Base-by-base conservation (phyloP, 495 filamentous ascomycete species). In the Amorphotheca resinae region DNA sequence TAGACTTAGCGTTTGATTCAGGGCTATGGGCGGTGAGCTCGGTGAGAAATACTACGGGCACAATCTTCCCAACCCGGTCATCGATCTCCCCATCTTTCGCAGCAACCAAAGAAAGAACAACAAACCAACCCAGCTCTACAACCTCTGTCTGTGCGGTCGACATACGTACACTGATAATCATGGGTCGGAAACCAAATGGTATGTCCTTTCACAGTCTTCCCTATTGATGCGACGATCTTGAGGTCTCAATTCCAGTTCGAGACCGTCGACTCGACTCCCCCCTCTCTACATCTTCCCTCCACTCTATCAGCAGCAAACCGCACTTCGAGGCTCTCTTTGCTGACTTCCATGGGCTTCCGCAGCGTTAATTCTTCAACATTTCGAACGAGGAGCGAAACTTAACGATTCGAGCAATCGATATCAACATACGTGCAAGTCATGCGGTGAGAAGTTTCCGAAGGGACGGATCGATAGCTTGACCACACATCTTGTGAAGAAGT, bases 391-490 rank as follows among this genome's bases (percentile, higher is more conserved):
- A 7, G 69, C 72, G 11, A 91, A 89, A 61, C 67, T 89, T 52
- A 77, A 80, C 52, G 84, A 91, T 56, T 76, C 80, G 44, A 84
- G 79, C 65, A 93, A 93, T 59, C 75, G 86, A 33, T 93, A 93
- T 53, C 77, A 82, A 51, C 82, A 89, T 58, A 86, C 80, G 2
- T 93, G 85, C 72, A 86, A 84, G 64, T 68, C 75, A 31, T 93
- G 86, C 53, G 82, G 84, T 36, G 82, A 89, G 53, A 74, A 77
- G 50, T 89, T 89, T 46, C 82, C 83, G 33, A 88, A 88, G 52
- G 86, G 86, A 50, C 74, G 86, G 38, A 76, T 84, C 54, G 86
- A 93, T 46, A 84, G 74, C 53, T 62, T 93, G 15, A 80, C 73
- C 23, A 77, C 65, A 49, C 86, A 93, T 55, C 64, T 93, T 35